phyloP scores from a whole-genome alignment of 768 basidiomycete species.

The Termitomyces sp. region DNA sequence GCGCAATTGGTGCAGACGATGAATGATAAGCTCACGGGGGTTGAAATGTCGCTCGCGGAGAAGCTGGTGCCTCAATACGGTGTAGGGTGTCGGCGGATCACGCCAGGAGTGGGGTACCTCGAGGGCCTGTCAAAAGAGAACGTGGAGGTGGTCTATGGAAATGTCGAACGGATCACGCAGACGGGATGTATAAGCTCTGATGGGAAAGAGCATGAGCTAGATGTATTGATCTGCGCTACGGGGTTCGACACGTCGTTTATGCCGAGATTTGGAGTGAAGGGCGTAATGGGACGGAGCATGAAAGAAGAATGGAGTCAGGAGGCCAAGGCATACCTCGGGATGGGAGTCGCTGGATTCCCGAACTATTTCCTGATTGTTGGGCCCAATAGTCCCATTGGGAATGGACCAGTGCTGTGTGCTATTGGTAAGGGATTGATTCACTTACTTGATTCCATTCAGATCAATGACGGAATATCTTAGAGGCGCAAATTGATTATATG shows the following conservation, averaged over 20 bases:
- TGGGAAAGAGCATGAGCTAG: constrained; percentile 27
- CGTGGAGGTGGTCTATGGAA: constrained; percentile 25
- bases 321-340: constrained; percentile 24
- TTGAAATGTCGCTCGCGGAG: constrained; percentile 38
- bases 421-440: constrained; percentile 19
- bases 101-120: constrained; percentile 29
- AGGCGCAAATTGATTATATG: constrained; percentile 29
- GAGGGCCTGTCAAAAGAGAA: constrained; percentile 26
- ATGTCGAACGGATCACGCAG: constrained; percentile 23
- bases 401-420: constrained; percentile 25
- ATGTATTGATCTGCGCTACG: constrained; percentile 33
- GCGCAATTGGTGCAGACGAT: constrained; percentile 29
- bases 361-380: constrained; percentile 29
- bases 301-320: constrained; percentile 28
- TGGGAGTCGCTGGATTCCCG: constrained; percentile 27
- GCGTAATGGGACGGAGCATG: constrained; percentile 20
- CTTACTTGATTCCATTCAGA: not conserved
- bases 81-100: constrained; percentile 30
- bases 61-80: constrained; percentile 30
- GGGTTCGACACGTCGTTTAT: constrained; percentile 30
- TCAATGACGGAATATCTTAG: constrained; percentile 5
- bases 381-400: constrained; percentile 30
- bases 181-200: constrained; percentile 22
- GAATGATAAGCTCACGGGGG: constrained; percentile 33
- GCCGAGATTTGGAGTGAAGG: constrained; percentile 29